Percentiles rank a stretch among this genome's conserved stretches.
These are phyloP conservation scores for Naganishia cerealis DNA, from an alignment of 1,284 basidiomycete genomes.

Conservation along the genomic window DNA sequence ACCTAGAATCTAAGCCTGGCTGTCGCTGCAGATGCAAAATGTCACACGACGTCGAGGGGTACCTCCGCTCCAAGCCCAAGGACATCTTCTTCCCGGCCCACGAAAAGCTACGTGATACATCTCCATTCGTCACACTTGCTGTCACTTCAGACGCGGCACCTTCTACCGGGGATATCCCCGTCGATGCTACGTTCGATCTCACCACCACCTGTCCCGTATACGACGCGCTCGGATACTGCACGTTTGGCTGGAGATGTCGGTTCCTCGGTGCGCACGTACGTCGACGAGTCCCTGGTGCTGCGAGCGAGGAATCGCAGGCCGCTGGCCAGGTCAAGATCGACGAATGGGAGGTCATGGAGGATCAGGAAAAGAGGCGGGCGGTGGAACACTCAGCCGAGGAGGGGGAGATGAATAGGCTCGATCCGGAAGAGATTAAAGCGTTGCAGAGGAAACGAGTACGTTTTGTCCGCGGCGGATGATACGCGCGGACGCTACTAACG, in stretches of 20 bases:
- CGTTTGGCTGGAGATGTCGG: slow-evolving; percentile 84
- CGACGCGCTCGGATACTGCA: slow-evolving; percentile 73
- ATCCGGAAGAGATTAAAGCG: slow-evolving; percentile 61
- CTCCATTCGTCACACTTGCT: slow-evolving; percentile 60
- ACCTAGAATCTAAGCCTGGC: background rate
- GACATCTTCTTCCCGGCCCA: slow-evolving; percentile 67
- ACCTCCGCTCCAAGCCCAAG: slow-evolving; percentile 71
- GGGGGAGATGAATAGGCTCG: slow-evolving; percentile 74
- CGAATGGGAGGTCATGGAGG: slow-evolving; percentile 55
- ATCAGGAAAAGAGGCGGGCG: slow-evolving; percentile 61
- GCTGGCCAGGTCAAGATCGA: slow-evolving; percentile 39
- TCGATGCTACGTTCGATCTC: slow-evolving; percentile 55
- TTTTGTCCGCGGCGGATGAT: slow-evolving; percentile 6
- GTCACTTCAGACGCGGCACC: slow-evolving; percentile 1
- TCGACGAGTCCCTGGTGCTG: slow-evolving; percentile 6
- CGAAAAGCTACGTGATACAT: slow-evolving; percentile 54
- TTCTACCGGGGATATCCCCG: slow-evolving; percentile 13
- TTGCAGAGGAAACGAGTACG: slow-evolving; percentile 68
- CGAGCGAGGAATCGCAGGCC: background rate
- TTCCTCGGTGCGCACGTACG: slow-evolving; percentile 76
- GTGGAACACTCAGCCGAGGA: slow-evolving; percentile 59
- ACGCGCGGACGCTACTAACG: background rate
- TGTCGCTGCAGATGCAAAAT: slow-evolving; percentile 70
- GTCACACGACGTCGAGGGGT: slow-evolving; percentile 74
- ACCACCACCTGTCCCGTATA: slow-evolving; percentile 70